Evolutionary conservation across 257 asterid genomes (phyloP).

Genomic region (Jaltomata sinuosa): DNA sequence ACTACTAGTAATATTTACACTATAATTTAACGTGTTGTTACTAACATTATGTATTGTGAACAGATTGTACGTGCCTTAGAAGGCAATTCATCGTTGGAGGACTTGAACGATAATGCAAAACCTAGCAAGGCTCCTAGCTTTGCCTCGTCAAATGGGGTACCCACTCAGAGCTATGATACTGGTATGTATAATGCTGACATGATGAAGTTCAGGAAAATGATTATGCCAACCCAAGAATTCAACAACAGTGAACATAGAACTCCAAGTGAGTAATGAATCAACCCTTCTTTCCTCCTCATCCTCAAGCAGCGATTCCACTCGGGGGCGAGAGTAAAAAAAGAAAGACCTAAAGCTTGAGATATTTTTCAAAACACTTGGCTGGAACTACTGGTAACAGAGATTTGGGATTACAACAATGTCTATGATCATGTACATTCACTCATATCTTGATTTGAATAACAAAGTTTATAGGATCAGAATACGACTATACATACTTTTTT

Average conservation of each 20-base stretch:
- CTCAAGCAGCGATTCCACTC: not conserved
- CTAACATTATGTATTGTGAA: not conserved
- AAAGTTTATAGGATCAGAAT: not conserved
- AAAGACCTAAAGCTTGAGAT: not conserved
- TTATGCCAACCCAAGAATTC: constrained; percentile 46
- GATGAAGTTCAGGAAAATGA: constrained; percentile 80
- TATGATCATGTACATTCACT: not conserved
- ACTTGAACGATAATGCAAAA: constrained; percentile 50
- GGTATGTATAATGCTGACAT: constrained; percentile 81
- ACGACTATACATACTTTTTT: not conserved
- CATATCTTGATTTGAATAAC: not conserved
- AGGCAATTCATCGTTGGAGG: constrained; percentile 71
- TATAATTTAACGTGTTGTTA: not conserved
- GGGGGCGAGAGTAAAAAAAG: not conserved
- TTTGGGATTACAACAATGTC: not conserved
- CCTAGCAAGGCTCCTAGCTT: constrained; percentile 18
- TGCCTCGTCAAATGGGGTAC: not conserved
- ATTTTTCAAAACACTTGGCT: not conserved
- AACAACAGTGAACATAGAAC: constrained; percentile 44
- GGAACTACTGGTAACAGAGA: not conserved
- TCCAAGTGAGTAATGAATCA: not conserved
- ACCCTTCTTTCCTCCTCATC: not conserved
- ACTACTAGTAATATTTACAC: not conserved
- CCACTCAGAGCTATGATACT: constrained; percentile 42
- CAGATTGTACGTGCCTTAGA: constrained; percentile 73